A percentile compares a stretch with the other conserved stretches of the same genome.
Conservation (phyloP, 1,139 yeast species). For the Pneumocystis wakefieldiae region DNA sequence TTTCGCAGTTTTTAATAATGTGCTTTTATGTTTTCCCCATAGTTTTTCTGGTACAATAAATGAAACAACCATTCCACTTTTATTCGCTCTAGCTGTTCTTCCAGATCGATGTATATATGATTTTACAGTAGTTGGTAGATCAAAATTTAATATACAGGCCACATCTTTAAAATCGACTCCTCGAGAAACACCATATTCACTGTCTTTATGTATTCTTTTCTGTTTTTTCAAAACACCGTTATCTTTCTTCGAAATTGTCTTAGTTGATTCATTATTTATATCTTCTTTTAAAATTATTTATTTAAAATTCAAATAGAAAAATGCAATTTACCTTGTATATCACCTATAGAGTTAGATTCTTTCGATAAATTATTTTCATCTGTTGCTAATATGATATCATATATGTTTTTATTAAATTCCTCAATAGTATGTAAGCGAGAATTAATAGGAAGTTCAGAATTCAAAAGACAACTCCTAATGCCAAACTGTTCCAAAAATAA, state of each 20-base stretch:
- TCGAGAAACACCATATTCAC: constrained; percentile 86
- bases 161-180: constrained; percentile 95
- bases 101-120: constrained; percentile 91
- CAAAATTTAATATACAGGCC: constrained; percentile 92
- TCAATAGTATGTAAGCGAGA: constrained; percentile 91
- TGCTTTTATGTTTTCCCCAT: constrained; percentile 78
- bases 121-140: constrained; percentile 77
- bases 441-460: constrained; percentile 83
- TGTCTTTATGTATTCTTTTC: constrained; percentile 29
- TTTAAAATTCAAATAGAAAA: constrained; percentile 7
- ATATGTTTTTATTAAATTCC: constrained; percentile 82
- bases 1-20: constrained; percentile 54
- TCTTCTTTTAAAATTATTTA: constrained; percentile 5
- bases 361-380: constrained; percentile 54
- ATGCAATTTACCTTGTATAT: constrained; percentile 16
- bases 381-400: constrained; percentile 79
- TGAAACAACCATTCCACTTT: constrained; percentile 86
- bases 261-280: constrained; percentile 5
- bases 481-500: constrained; percentile 92
- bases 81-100: constrained; percentile 95
- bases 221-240: constrained; percentile 11
- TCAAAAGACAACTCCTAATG: constrained; percentile 70
- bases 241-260: constrained; percentile 14
- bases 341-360: constrained; percentile 34
- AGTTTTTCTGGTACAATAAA: constrained; percentile 75